A percentile compares a stretch with the other conserved stretches of the same genome.
Evolutionary conservation across 2,329 filamentous ascomycete genomes (phyloP).

Genomic region (Fusarium sp.): DNA sequence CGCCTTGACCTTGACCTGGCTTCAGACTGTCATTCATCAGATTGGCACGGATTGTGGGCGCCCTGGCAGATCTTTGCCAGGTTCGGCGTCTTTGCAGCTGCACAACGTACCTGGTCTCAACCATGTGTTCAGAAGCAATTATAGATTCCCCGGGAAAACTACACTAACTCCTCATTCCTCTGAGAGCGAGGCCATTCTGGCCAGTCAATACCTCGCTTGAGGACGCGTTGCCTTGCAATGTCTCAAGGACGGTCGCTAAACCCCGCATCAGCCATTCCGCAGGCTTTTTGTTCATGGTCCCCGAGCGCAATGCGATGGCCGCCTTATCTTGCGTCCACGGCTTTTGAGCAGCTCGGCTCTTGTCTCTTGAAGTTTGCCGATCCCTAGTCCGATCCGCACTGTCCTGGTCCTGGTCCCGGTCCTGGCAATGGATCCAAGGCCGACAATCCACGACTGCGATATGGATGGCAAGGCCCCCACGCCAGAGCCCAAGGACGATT

Average conservation of each 20-base stretch:
- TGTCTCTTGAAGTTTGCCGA: not conserved
- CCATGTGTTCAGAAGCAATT: conserved; percentile 44
- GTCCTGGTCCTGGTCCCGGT: not conserved
- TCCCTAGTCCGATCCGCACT: not conserved
- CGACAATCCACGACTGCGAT: not conserved
- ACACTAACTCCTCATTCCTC: conserved; percentile 35
- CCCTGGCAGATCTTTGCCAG: conserved; percentile 18
- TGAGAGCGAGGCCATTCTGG: conserved; percentile 9
- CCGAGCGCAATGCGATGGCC: conserved; percentile 1
- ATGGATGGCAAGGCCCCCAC: conserved; percentile 19
- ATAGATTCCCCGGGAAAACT: conserved; percentile 46
- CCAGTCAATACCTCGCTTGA: conserved; percentile 12
- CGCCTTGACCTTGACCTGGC: conserved; percentile 18
- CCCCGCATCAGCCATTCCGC: conserved; percentile 32
- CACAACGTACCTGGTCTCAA: conserved; percentile 18
- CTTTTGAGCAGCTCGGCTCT: not conserved
- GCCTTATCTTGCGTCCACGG: not conserved
- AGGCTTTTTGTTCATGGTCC: conserved; percentile 6
- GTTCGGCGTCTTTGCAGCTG: conserved; percentile 8
- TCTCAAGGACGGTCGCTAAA: conserved; percentile 21
- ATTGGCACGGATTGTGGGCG: not conserved
- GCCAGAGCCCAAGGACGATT: not conserved
- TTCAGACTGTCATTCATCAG: not conserved
- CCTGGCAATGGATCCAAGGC: not conserved
- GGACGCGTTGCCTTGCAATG: conserved; percentile 16